Conservation (phyloP, 768 basidiomycete genomes). For the Leccinum uliginosum region DNA sequence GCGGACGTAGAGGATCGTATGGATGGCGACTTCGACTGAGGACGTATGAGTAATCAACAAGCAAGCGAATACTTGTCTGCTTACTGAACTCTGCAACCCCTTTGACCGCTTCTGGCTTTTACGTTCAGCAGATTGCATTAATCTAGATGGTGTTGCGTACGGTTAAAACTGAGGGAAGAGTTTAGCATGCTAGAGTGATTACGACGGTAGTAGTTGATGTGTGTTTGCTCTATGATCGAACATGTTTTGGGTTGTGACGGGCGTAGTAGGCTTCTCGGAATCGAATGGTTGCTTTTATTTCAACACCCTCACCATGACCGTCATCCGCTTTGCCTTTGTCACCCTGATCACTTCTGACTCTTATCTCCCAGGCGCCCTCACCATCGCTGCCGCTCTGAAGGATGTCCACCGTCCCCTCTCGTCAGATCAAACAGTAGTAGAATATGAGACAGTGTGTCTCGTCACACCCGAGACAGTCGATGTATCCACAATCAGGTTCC, state of each 20-base stretch:
- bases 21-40: constrained; percentile 90
- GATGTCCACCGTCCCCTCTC: constrained; percentile 53
- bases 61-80: constrained; percentile 18
- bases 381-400: constrained; percentile 77
- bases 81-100: constrained; percentile 72
- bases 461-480: constrained; percentile 94
- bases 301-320: constrained; percentile 45
- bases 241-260: neutral
- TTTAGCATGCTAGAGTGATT: constrained; percentile 18
- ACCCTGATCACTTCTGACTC: constrained; percentile 88
- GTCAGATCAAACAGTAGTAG: constrained; percentile 45
- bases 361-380: constrained; percentile 91
- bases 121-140: constrained; percentile 8
- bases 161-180: constrained; percentile 35
- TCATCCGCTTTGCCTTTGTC: constrained; percentile 72
- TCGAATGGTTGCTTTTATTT: neutral
- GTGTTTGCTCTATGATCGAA: constrained; percentile 9
- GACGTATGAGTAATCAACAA: constrained; percentile 3
- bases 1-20: constrained; percentile 87
- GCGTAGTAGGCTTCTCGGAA: too few species aligned
- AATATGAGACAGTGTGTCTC: constrained; percentile 76
- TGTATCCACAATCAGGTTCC: constrained; percentile 71
- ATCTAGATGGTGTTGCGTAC: constrained; percentile 21
- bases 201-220: constrained; percentile 8
- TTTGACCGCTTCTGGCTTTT: constrained; percentile 49